Percentiles rank a stretch among this genome's conserved stretches.
phyloP scores from a whole-genome alignment of 768 basidiomycete species.

The Mycena polygramma region DNA sequence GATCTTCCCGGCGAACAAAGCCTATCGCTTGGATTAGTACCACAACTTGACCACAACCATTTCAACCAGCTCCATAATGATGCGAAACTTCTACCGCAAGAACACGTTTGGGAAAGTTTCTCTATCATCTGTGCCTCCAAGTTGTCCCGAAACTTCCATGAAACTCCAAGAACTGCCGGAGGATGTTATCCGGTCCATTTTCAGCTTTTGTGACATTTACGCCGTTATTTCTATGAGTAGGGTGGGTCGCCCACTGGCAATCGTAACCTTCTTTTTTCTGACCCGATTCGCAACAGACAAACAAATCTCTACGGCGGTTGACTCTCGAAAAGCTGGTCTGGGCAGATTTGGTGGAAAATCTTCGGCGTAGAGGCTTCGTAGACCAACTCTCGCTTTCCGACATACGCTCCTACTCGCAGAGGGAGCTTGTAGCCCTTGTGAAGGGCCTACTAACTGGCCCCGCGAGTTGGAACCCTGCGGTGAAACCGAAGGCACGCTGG shows the following conservation, averaged over 20 bases:
- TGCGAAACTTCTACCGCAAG: no score
- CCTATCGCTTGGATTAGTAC: no score
- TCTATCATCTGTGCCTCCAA: no score
- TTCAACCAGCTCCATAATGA: no score
- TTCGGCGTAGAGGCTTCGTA: slow-evolving; percentile 24
- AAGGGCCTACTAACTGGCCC: slow-evolving; percentile 24
- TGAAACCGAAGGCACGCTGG: not conserved
- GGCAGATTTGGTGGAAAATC: slow-evolving; percentile 23
- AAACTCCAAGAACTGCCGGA: slow-evolving; percentile 40
- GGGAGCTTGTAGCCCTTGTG: slow-evolving; percentile 23
- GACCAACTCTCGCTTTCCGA: slow-evolving; percentile 11
- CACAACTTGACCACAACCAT: no score
- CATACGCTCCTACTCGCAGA: slow-evolving; percentile 7
- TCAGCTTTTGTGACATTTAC: slow-evolving; percentile 29
- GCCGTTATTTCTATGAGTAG: slow-evolving; percentile 22
- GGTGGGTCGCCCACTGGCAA: not conserved
- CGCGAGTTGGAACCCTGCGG: slow-evolving; percentile 7
- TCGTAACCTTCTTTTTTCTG: not conserved
- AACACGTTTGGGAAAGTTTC: no score
- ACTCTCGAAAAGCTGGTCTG: slow-evolving; percentile 20
- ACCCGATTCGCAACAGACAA: no score
- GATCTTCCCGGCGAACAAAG: no score
- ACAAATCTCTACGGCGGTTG: slow-evolving; percentile 15
- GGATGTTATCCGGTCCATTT: slow-evolving; percentile 40
- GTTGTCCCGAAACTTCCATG: not conserved